Base-by-base conservation (phyloP, 352 stramenopile genomes). In the Aphanomyces stellatus region DNA sequence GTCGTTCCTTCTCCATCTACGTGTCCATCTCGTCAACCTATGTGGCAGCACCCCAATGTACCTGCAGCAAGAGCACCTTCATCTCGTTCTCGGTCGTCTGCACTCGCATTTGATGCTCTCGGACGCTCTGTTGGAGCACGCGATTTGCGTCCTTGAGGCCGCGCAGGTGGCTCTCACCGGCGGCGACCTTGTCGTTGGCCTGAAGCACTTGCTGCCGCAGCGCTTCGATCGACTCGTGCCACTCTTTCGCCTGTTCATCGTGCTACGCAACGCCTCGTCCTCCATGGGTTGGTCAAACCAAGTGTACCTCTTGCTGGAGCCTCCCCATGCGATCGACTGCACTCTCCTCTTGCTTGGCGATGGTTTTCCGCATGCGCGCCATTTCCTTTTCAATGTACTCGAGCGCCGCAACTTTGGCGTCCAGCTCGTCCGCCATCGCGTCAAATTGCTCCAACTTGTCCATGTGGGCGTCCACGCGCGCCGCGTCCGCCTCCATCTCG, bases 311-410 rank as follows among this genome's bases (percentile, higher is more conserved):
- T 3, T 42, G 15, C 24, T 57, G 37, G 3, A 60, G 22, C 6
- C 22, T 22, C 31, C 24, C 30, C 10, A 46, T 8, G 37, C 48
- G 48, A 6, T 56, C 60, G 33, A 10, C 7, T 28, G 19, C 34
- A 4, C 31, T 6, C 13, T 49, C 43, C 24, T 67, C 60, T 57
- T 67, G 60, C 49, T 67, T 67, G 41, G 60, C 25, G 37, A 67
- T 57, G 17, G 60, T 67, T 24, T 57, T 55, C n/a, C 60, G 41
- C 22, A 67, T 59, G 33, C 41, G 40, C 4, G 37, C 31, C 28
- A 67, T 49, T 34, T 67, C 60, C 22, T 40, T 51, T n/a, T 67
- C 60, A 13, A 67, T 49, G 60, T 67, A 67, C 49, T 67, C 60
- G 43, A 67, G 49, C 19, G 60, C 60, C 22, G 13, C 17, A 8